phyloP scores from a whole-genome alignment of 306 rosid genomes.

The Lathyrus oleraceus region DNA sequence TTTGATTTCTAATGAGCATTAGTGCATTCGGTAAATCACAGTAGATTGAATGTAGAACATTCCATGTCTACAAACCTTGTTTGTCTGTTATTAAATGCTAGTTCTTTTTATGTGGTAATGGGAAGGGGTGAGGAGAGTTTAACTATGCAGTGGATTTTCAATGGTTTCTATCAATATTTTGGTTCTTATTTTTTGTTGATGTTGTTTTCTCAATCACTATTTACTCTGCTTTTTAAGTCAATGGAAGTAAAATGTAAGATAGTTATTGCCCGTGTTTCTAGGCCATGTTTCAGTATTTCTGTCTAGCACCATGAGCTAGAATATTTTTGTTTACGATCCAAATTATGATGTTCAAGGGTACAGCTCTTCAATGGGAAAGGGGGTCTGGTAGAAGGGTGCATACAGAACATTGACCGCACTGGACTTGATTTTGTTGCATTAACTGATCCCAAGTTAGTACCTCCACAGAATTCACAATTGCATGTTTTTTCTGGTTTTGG shows the following conservation, averaged over 20 bases:
- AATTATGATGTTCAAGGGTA: constrained; percentile 65
- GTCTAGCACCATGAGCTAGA: background rate
- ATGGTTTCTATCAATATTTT: constrained; percentile 6
- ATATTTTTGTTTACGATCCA: constrained; percentile 30
- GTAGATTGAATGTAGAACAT: constrained; percentile 21
- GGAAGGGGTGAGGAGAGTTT: constrained; percentile 12
- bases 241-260: background rate
- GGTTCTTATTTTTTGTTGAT: background rate
- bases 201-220: background rate
- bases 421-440: constrained; percentile 75
- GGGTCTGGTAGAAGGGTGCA: constrained; percentile 71
- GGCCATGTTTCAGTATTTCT: constrained; percentile 9
- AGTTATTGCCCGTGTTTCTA: background rate
- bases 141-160: background rate
- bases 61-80: constrained; percentile 11
- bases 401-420: constrained; percentile 54
- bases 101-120: constrained; percentile 4
- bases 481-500: constrained; percentile 85
- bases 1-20: background rate
- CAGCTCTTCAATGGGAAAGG: constrained; percentile 96
- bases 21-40: background rate
- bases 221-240: constrained; percentile 23
- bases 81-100: background rate
- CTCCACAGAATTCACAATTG: constrained; percentile 63
- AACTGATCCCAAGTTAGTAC: constrained; percentile 64